phyloP scores from a whole-genome alignment of 139 green algal genomes.

The Chloropicon primus region DNA sequence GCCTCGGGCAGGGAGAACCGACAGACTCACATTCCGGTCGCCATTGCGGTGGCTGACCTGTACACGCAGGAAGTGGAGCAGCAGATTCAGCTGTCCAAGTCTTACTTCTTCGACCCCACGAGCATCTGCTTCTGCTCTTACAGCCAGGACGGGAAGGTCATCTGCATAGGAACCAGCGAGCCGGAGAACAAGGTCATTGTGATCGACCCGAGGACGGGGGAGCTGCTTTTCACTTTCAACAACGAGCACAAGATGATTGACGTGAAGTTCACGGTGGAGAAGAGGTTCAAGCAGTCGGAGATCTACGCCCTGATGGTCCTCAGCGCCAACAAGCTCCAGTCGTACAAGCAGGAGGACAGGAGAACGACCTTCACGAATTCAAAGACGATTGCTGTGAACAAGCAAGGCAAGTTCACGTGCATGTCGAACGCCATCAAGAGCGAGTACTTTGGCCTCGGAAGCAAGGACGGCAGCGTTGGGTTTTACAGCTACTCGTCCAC shows the following conservation, averaged over 20 bases:
- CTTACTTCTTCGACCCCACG: not conserved
- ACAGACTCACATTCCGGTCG: not conserved
- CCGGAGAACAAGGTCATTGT: not conserved
- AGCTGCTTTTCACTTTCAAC: not conserved
- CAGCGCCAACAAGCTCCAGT: not conserved
- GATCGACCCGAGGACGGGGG: not conserved
- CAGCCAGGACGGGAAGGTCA: not conserved
- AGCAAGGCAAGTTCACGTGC: not conserved
- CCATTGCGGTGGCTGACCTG: not conserved
- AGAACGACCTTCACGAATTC: not conserved
- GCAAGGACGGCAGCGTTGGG: not conserved
- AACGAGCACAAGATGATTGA: not conserved
- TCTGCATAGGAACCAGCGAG: not conserved
- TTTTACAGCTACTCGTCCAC: not conserved
- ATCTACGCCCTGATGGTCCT: not conserved
- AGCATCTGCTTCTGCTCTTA: not conserved
- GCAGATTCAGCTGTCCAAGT: not conserved
- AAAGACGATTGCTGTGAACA: not conserved
- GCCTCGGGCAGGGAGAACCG: not conserved
- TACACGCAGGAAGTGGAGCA: not conserved
- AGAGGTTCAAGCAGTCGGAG: not conserved
- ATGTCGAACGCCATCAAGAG: not conserved
- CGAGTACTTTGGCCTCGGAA: not conserved
- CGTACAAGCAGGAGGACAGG: not conserved
- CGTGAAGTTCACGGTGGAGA: not conserved